phyloP scores from a whole-genome alignment of 257 asterid species.

The Solanum chaucha region DNA sequence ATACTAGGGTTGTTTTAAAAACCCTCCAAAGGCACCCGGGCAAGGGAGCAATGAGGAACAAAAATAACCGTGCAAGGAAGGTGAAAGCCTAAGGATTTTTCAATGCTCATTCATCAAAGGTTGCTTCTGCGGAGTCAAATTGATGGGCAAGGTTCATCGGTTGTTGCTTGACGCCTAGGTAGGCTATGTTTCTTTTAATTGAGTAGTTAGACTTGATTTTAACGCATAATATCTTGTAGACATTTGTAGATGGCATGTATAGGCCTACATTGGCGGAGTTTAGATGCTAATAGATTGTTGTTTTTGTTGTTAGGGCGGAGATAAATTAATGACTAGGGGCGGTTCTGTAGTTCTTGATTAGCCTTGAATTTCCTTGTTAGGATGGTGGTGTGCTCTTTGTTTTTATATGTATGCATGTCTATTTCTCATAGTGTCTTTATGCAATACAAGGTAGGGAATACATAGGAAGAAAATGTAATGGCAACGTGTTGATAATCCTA shows the following conservation, averaged over 20 bases:
- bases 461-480: neutral
- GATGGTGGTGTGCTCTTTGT: neutral
- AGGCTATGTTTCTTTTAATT: neutral
- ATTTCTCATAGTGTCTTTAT: neutral
- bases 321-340: neutral
- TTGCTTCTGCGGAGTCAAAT: neutral
- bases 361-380: neutral
- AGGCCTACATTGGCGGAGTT: neutral
- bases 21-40: neutral
- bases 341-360: neutral
- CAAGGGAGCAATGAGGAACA: neutral
- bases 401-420: neutral
- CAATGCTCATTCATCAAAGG: neutral
- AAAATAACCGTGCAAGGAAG: too few relatives aligned
- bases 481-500: neutral
- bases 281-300: neutral
- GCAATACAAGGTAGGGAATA: neutral
- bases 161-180: neutral
- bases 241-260: neutral
- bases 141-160: neutral
- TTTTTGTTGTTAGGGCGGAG: neutral
- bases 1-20: too few relatives aligned
- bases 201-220: neutral
- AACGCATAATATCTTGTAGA: neutral
- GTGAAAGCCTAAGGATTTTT: neutral